Percentiles rank a stretch among this genome's conserved stretches.
phyloP scores from a whole-genome alignment of 129 eudicot species.

The Lonicera japonica region DNA sequence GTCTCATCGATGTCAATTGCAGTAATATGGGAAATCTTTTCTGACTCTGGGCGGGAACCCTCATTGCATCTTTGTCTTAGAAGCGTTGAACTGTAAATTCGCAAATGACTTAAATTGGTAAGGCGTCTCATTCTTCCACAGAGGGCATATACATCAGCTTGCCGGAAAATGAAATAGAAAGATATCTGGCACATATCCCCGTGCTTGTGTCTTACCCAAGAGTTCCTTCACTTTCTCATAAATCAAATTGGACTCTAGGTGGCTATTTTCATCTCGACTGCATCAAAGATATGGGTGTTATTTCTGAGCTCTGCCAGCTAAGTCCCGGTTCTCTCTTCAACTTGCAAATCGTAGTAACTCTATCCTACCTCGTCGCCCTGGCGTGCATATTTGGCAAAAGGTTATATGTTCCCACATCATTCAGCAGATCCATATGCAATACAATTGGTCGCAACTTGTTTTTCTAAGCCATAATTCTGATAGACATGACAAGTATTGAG shows the following conservation, averaged over 20 bases:
- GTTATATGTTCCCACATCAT: conserved; percentile 58
- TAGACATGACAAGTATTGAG: conserved; percentile 56
- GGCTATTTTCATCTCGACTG: conserved; percentile 47
- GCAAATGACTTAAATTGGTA: no score
- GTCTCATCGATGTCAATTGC: no score
- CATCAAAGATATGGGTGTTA: conserved; percentile 33
- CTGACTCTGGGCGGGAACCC: no score
- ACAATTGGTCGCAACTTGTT: conserved; percentile 36
- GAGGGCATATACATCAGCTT: no score
- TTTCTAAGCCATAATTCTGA: conserved; percentile 43
- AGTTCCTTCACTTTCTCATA: conserved; percentile 50
- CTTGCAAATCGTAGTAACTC: conserved; percentile 26
- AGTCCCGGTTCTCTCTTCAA: conserved; percentile 46
- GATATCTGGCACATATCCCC: conserved; percentile 54
- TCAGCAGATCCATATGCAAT: conserved; percentile 34
- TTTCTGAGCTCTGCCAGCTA: conserved; percentile 49
- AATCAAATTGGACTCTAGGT: conserved; percentile 43
- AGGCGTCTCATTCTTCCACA: no score
- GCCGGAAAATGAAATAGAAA: no score
- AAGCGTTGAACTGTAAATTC: no score
- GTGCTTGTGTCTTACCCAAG: conserved; percentile 32
- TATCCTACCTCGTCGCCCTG: conserved; percentile 51
- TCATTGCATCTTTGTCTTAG: no score
- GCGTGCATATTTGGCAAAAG: conserved; percentile 61
- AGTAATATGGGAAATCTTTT: no score